Percentiles rank a stretch among this genome's conserved stretches.
These are phyloP conservation scores for Metahyphopichia silvanorum DNA, from an alignment of 805 yeast species.

Conservation along the genomic window DNA sequence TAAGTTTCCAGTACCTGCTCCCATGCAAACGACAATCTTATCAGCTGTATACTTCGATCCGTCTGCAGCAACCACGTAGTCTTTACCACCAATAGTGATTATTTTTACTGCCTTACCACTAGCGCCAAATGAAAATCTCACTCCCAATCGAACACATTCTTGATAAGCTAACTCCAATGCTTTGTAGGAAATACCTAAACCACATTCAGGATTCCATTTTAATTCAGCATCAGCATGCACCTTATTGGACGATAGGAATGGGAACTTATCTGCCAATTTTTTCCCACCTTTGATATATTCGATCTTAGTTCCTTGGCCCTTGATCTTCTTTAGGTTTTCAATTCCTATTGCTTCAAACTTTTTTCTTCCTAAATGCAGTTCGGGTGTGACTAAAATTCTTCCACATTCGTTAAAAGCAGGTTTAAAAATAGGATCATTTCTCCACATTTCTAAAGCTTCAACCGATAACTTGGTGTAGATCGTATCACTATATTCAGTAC, in stretches of 20 bases:
- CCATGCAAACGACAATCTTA: constrained; percentile 30
- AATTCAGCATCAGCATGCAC: constrained; percentile 7
- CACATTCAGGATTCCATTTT: constrained; percentile 11
- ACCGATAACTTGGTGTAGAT: constrained; percentile 26
- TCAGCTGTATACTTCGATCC: constrained; percentile 27
- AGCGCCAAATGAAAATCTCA: constrained; percentile 9
- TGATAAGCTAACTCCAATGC: constrained; percentile 10
- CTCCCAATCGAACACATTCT: constrained; percentile 6
- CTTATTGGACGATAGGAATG: constrained; percentile 7
- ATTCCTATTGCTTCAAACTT: constrained; percentile 8
- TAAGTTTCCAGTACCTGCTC: constrained; percentile 35
- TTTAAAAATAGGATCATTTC: constrained; percentile 23
- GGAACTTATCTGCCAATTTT: not conserved
- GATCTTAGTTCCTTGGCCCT: constrained; percentile 9
- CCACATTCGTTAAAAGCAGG: constrained; percentile 9
- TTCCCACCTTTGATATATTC: not conserved
- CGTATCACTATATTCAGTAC: constrained; percentile 17
- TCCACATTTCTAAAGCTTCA: constrained; percentile 33
- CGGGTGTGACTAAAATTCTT: constrained; percentile 10
- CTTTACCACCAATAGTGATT: constrained; percentile 5
- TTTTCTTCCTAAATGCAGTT: constrained; percentile 6
- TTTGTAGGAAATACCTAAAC: constrained; percentile 10
- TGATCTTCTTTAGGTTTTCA: constrained; percentile 8
- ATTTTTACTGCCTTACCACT: constrained; percentile 9
- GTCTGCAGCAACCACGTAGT: constrained; percentile 4